Conservation (phyloP, 2,329 filamentous ascomycete species). For the Rutstroemia sydowiana region DNA sequence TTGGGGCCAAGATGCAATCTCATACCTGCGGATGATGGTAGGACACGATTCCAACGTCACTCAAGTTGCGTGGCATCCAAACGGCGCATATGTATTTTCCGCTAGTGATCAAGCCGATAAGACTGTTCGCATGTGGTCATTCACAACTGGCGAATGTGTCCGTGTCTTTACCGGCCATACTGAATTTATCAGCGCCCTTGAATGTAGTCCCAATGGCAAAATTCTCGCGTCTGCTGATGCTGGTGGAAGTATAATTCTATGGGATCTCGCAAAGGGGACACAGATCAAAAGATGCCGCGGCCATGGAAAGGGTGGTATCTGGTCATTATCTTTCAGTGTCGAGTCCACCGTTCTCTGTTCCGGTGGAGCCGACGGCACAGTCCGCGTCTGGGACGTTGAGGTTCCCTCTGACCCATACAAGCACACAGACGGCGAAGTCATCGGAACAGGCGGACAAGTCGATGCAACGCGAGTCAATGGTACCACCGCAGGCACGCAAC, state of each 20-base stretch:
- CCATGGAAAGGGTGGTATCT: conserved; percentile 88
- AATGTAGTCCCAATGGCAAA: conserved; percentile 82
- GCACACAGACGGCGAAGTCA: conserved; percentile 37
- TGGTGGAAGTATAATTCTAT: conserved; percentile 84
- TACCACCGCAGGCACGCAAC: conserved; percentile 22
- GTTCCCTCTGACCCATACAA: conserved; percentile 59
- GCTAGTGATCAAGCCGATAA: conserved; percentile 79
- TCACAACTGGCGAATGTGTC: conserved; percentile 79
- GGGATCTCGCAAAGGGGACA: conserved; percentile 83
- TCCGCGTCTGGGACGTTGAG: conserved; percentile 88
- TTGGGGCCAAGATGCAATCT: conserved; percentile 90
- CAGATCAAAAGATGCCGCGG: conserved; percentile 89
- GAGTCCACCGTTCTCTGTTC: conserved; percentile 88
- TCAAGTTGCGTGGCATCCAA: conserved; percentile 86
- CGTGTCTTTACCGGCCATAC: conserved; percentile 89
- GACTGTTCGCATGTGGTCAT: conserved; percentile 94
- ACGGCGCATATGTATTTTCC: conserved; percentile 88
- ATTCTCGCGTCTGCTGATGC: conserved; percentile 87
- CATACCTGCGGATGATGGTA: conserved; percentile 78
- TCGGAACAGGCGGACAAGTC: conserved; percentile 37
- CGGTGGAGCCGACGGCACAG: conserved; percentile 84
- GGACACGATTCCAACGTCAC: conserved; percentile 94
- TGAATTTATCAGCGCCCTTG: conserved; percentile 75
- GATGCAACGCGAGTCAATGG: conserved; percentile 42
- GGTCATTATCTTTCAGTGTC: conserved; percentile 86